Evolutionary conservation across 2,329 filamentous ascomycete species (phyloP).

Genomic region (Chaetomium sp.): DNA sequence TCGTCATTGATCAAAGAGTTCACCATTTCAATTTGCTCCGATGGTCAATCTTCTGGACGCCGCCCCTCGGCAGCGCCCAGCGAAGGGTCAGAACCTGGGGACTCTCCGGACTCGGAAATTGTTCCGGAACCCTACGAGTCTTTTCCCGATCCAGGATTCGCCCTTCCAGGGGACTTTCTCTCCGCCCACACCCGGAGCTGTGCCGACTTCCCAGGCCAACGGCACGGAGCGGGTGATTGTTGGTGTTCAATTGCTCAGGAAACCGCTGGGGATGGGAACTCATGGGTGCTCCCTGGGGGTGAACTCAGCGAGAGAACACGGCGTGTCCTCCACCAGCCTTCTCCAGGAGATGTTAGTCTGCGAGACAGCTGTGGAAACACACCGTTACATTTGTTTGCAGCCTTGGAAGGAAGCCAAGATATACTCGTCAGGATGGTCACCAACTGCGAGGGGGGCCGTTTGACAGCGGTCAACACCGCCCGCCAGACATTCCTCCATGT

Average conservation of each 20-base stretch:
- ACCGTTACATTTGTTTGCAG: conserved; percentile 50
- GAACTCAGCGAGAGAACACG: conserved; percentile 37
- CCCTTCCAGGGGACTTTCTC: conserved; percentile 55
- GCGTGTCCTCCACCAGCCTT: conserved; percentile 32
- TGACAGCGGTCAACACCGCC: conserved; percentile 46
- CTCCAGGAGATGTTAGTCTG: conserved; percentile 32
- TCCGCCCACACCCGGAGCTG: conserved; percentile 37
- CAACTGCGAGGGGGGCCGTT: conserved; percentile 25
- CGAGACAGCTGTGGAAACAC: conserved; percentile 53
- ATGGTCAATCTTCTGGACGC: conserved; percentile 19
- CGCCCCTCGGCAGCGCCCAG: conserved; percentile 23
- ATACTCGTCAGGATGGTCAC: conserved; percentile 38
- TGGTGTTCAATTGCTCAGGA: conserved; percentile 41
- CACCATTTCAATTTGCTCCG: conserved; percentile 34
- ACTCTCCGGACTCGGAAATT: not conserved
- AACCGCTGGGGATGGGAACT: conserved; percentile 29
- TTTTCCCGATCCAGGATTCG: conserved; percentile 36
- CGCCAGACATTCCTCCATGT: conserved; percentile 55
- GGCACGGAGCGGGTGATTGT: conserved; percentile 36
- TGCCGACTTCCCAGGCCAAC: conserved; percentile 36
- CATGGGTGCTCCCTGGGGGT: conserved; percentile 38
- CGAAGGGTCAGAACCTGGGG: conserved; percentile 5
- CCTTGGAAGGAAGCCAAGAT: conserved; percentile 39
- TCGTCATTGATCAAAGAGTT: conserved; percentile 35
- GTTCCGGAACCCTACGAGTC: conserved; percentile 27